phyloP scores from a whole-genome alignment of 2,329 filamentous ascomycete species.

The Fusarium tjaetaba region DNA sequence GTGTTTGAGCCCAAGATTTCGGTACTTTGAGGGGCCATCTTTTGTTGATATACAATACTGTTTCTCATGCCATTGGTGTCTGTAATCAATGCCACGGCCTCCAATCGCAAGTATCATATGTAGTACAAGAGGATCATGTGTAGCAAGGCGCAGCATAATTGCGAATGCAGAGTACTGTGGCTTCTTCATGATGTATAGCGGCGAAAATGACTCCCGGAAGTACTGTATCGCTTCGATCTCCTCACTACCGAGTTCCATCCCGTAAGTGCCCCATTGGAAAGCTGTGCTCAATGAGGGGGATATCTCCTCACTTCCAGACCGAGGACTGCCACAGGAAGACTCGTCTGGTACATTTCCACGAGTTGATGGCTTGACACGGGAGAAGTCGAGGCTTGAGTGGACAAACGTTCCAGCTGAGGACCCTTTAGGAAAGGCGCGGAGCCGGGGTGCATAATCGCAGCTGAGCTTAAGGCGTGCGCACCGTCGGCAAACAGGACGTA shows the following conservation, averaged over 20 bases:
- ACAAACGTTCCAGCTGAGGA: neutral
- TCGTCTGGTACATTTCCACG: rapidly evolving
- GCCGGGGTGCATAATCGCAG: neutral
- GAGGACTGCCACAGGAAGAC: neutral
- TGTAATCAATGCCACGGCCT: neutral
- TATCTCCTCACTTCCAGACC: neutral
- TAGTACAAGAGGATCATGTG: neutral
- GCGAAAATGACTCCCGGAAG: neutral
- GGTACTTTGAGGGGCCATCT: neutral
- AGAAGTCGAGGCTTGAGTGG: neutral
- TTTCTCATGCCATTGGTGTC: neutral
- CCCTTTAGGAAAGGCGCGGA: neutral
- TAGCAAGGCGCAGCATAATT: neutral
- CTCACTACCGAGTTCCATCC: neutral
- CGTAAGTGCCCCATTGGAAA: neutral
- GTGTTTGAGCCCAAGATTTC: neutral
- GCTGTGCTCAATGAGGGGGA: neutral
- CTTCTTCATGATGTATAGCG: neutral
- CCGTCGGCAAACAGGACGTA: neutral
- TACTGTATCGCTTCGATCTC: neutral
- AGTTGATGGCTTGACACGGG: neutral
- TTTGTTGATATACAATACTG: rapidly evolving
- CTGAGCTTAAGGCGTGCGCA: neutral
- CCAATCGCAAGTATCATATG: neutral
- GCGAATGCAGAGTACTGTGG: neutral